phyloP scores from a whole-genome alignment of 805 yeast species.

The Cyberlindnera samutprakarnensis region DNA sequence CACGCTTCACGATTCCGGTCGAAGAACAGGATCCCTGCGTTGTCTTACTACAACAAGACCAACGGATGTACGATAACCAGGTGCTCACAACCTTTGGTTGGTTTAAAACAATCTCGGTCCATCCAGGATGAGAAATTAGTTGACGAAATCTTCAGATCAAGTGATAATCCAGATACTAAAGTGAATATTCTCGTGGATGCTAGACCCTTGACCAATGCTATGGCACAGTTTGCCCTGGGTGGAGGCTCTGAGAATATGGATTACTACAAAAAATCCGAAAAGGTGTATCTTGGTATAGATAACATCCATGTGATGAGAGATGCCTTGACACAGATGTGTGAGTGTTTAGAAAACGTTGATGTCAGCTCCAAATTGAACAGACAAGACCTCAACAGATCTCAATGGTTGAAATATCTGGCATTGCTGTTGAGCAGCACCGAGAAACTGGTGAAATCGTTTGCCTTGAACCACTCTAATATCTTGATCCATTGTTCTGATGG shows the following conservation, averaged over 20 bases:
- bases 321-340: conserved; percentile 48
- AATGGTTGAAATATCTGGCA: conserved; percentile 72
- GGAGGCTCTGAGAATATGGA: conserved; percentile 98
- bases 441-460: conserved; percentile 71
- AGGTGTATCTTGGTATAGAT: conserved; percentile 83
- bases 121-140: conserved; percentile 86
- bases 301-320: conserved; percentile 95
- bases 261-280: conserved; percentile 62
- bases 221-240: conserved; percentile 94
- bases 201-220: conserved; percentile 87
- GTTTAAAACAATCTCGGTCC: conserved; percentile 79
- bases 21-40: conserved; percentile 74
- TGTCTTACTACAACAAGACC: conserved; percentile 64
- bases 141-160: conserved; percentile 62
- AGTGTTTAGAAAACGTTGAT: conserved; percentile 13
- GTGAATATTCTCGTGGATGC: conserved; percentile 84
- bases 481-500: conserved; percentile 96
- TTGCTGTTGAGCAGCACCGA: conserved; percentile 70
- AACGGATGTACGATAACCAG: conserved; percentile 78
- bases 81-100: conserved; percentile 90
- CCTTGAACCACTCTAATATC: conserved; percentile 74
- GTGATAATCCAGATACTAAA: conserved; percentile 27
- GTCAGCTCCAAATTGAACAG: conserved; percentile 62
- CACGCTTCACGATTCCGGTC: conserved; percentile 86
- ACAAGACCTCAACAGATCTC: conserved; percentile 52